Percentiles rank a stretch among this genome's conserved stretches.
These are phyloP conservation scores for Dendrobium chrysotoxum DNA, from an alignment of 106 monocot species.

Conservation along the genomic window DNA sequence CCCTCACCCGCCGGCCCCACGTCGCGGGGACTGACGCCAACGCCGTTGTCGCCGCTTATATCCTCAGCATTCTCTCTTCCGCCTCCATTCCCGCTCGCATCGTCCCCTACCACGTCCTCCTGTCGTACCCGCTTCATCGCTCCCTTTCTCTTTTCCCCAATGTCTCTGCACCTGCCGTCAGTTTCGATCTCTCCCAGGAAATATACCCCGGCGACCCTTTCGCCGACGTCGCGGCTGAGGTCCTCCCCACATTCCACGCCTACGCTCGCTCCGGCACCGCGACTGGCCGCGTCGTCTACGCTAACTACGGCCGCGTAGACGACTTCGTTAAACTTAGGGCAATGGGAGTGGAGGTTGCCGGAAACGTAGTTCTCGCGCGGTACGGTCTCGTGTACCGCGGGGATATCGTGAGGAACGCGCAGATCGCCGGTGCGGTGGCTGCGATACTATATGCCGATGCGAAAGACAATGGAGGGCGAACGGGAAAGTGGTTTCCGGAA, in stretches of 20 bases:
- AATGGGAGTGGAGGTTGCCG: slow-evolving; percentile 41
- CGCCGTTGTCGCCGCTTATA: slow-evolving; percentile 27
- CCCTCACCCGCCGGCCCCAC: slow-evolving; percentile 58
- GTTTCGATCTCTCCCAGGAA: slow-evolving; percentile 33
- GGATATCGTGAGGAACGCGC: slow-evolving; percentile 63
- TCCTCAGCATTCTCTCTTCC: slow-evolving; percentile 31
- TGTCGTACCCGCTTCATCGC: slow-evolving; percentile 44
- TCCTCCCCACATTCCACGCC: slow-evolving; percentile 64
- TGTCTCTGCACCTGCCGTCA: not conserved
- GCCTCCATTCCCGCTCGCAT: slow-evolving; percentile 25
- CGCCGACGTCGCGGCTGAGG: slow-evolving; percentile 21
- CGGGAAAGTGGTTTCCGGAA: slow-evolving; percentile 27
- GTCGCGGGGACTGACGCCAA: slow-evolving; percentile 38
- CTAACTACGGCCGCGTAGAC: slow-evolving; percentile 65
- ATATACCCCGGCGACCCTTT: slow-evolving; percentile 34
- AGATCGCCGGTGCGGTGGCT: slow-evolving; percentile 48
- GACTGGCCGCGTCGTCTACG: slow-evolving; percentile 44
- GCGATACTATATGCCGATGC: slow-evolving; percentile 49
- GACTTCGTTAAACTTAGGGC: slow-evolving; percentile 40
- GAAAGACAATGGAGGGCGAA: slow-evolving; percentile 47
- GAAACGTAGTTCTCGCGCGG: slow-evolving; percentile 47
- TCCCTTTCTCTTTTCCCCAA: slow-evolving; percentile 33
- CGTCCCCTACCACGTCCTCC: slow-evolving; percentile 38
- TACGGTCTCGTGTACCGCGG: slow-evolving; percentile 75
- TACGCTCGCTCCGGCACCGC: slow-evolving; percentile 57